Evolutionary conservation across 2,329 filamentous ascomycete species (phyloP).

Genomic region (Phaeophleospora eucalypticola): DNA sequence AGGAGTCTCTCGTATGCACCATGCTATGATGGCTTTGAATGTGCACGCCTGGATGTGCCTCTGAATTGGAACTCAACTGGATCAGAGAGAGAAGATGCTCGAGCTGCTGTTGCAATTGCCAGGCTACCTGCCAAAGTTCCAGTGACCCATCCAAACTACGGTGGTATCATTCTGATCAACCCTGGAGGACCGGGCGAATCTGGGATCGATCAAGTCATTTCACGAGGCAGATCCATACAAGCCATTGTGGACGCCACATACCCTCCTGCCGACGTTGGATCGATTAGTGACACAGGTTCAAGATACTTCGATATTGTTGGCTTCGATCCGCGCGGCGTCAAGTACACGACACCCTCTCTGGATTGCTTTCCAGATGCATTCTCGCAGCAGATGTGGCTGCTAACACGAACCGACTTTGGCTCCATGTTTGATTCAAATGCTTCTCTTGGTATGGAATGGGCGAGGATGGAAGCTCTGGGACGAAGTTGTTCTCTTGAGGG

Average conservation of each 20-base stretch:
- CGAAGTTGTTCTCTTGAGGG: constrained; percentile 26
- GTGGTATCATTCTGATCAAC: constrained; percentile 39
- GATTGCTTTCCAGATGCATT: constrained; percentile 33
- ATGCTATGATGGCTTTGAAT: constrained; percentile 46
- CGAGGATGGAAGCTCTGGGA: constrained; percentile 37
- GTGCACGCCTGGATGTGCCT: constrained; percentile 48
- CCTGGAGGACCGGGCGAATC: constrained; percentile 44
- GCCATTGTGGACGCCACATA: constrained; percentile 21
- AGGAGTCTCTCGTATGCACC: constrained; percentile 5
- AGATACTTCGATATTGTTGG: constrained; percentile 42
- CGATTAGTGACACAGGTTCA: neutral
- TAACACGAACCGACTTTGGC: constrained; percentile 37
- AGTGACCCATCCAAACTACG: constrained; percentile 39
- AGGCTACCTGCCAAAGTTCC: constrained; percentile 43
- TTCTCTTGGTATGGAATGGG: constrained; percentile 40
- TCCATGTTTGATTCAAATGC: constrained; percentile 36
- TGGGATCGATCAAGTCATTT: constrained; percentile 33
- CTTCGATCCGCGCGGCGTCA: constrained; percentile 45
- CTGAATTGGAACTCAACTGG: constrained; percentile 38
- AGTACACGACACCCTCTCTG: constrained; percentile 33
- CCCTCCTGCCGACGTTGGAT: neutral
- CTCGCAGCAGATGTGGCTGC: constrained; percentile 34
- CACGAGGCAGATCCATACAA: constrained; percentile 20
- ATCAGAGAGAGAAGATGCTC: constrained; percentile 34
- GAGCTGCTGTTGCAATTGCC: constrained; percentile 41